A percentile compares a stretch with the other conserved stretches of the same genome.
Evolutionary conservation across 805 yeast genomes (phyloP).

Genomic region (Geotrichum ghanense): DNA sequence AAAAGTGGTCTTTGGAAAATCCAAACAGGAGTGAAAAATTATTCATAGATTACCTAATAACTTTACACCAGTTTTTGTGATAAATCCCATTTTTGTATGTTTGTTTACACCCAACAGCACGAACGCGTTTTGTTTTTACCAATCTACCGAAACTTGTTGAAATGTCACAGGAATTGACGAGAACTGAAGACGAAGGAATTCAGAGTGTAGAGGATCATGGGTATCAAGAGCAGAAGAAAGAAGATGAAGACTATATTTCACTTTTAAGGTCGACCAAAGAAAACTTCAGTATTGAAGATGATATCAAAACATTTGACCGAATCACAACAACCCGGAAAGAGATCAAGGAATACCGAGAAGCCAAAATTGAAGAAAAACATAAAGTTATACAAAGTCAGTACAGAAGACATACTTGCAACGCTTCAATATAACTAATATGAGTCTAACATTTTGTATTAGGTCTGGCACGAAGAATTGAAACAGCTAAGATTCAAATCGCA

Average conservation of each 20-base stretch:
- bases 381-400: constrained; percentile 3
- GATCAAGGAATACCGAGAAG: constrained; percentile 9
- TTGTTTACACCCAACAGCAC: too few relatives aligned
- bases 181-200: background rate
- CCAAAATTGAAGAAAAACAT: constrained; percentile 9
- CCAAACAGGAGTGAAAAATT: too few relatives aligned
- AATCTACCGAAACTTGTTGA: too few relatives aligned
- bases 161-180: background rate
- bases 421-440: constrained; percentile 9
- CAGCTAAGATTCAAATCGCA: constrained; percentile 11
- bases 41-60: too few relatives aligned
- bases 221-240: background rate
- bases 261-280: constrained; percentile 10
- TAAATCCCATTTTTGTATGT: too few relatives aligned
- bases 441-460: too few relatives aligned
- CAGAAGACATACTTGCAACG: too few relatives aligned
- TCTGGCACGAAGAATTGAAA: constrained; percentile 16
- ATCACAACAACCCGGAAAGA: constrained; percentile 9
- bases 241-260: background rate
- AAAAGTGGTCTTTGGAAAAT: too few relatives aligned
- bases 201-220: too few relatives aligned
- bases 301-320: constrained; percentile 16
- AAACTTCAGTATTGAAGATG: constrained; percentile 15
- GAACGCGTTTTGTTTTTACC: too few relatives aligned
- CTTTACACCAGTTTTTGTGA: too few relatives aligned